phyloP scores from a whole-genome alignment of 2,329 filamentous ascomycete species.

The Hypomyces rosellus region DNA sequence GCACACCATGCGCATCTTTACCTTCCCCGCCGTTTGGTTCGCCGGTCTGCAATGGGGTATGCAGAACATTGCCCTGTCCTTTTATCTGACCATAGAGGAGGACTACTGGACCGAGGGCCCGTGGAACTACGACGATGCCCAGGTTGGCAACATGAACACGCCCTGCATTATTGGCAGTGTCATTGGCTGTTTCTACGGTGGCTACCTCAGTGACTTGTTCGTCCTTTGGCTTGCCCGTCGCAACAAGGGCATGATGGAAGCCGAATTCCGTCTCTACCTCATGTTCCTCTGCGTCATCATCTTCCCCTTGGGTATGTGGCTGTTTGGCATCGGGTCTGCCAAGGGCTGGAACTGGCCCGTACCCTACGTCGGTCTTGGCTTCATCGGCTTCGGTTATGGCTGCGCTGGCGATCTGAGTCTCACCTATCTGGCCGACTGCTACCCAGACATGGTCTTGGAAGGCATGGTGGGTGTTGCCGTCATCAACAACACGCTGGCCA shows the following conservation, averaged over 20 bases:
- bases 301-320: conserved; percentile 44
- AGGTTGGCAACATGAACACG: conserved; percentile 52
- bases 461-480: conserved; percentile 53
- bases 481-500: conserved; percentile 50
- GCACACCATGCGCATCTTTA: conserved; percentile 51
- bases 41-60: conserved; percentile 54
- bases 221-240: conserved; percentile 48
- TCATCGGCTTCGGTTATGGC: conserved; percentile 55
- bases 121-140: conserved; percentile 48
- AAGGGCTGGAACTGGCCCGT: conserved; percentile 46
- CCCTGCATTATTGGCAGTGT: conserved; percentile 49
- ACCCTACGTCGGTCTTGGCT: conserved; percentile 49
- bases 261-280: conserved; percentile 48
- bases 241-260: conserved; percentile 48
- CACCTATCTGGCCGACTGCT: conserved; percentile 50
- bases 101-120: conserved; percentile 48
- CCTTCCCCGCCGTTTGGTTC: conserved; percentile 51
- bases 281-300: conserved; percentile 43
- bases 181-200: conserved; percentile 51
- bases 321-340: conserved; percentile 47
- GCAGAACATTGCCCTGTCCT: conserved; percentile 54
- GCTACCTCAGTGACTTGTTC: conserved; percentile 50
- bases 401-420: conserved; percentile 51
- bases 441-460: conserved; percentile 51
- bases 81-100: conserved; percentile 53